phyloP scores from a whole-genome alignment of 345 rosid species.

The Eutrema japonicum region DNA sequence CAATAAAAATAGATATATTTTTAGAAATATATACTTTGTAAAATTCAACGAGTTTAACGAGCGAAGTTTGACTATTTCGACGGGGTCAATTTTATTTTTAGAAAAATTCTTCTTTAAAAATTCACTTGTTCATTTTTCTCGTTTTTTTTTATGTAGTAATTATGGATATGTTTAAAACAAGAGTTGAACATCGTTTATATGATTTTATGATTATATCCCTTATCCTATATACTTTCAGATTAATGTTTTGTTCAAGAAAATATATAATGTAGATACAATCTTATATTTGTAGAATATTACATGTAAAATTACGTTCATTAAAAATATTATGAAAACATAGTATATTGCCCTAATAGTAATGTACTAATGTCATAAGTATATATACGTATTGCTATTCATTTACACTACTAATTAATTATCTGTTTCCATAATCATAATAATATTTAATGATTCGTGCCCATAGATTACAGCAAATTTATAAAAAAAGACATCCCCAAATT shows the following conservation, averaged over 20 bases:
- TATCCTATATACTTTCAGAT: not conserved
- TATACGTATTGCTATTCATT: no score
- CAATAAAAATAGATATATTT: conserved; percentile 7
- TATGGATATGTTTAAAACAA: not conserved
- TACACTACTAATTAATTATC: no score
- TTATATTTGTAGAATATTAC: no score
- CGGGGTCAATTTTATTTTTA: conserved; percentile 8
- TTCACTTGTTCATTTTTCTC: not conserved
- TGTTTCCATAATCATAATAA: no score
- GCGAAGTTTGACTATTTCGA: conserved; percentile 2
- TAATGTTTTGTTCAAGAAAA: not conserved
- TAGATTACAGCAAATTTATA: conserved; percentile 12
- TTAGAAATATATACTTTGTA: not conserved
- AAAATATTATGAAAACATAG: no score
- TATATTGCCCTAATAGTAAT: no score
- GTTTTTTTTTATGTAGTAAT: not conserved
- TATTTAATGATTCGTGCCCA: no score
- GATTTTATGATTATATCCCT: no score
- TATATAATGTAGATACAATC: not conserved
- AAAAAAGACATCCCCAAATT: not conserved
- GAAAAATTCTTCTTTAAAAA: not conserved
- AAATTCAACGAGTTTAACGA: conserved; percentile 9
- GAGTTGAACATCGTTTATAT: not conserved
- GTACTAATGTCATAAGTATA: no score
- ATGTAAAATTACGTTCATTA: no score